Percentiles rank a stretch among this genome's conserved stretches.
These are phyloP conservation scores for Rutidosis leptorrhynchoides DNA, from an alignment of 129 eudicot genomes.

Conservation along the genomic window DNA sequence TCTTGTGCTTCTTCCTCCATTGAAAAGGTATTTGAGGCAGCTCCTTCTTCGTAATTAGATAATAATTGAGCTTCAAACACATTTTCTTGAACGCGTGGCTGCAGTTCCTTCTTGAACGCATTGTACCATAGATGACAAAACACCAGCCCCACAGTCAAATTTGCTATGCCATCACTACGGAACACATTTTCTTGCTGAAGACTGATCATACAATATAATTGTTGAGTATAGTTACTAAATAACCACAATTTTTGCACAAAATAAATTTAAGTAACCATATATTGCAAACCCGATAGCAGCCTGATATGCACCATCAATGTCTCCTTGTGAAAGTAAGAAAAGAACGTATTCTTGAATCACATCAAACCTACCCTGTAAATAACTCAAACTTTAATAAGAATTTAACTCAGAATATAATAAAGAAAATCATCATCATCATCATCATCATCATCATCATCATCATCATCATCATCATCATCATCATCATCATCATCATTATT, in stretches of 20 bases:
- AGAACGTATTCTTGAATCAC: constrained; percentile 54
- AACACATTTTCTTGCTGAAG: constrained; percentile 54
- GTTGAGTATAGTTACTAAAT: too few species aligned
- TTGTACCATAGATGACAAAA: constrained; percentile 67
- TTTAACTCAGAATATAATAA: constrained; percentile 3
- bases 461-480: too few species aligned
- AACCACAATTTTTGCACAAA: background rate
- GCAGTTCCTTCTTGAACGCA: constrained; percentile 39
- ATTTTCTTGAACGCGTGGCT: constrained; percentile 28
- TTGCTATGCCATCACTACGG: constrained; percentile 45
- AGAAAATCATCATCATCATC: too few species aligned
- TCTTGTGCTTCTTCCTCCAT: constrained; percentile 41
- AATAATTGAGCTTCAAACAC: constrained; percentile 29
- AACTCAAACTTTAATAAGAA: constrained; percentile 21
- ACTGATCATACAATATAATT: constrained; percentile 34
- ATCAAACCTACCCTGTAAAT: constrained; percentile 61
- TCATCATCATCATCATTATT: too few species aligned
- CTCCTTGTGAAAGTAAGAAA: constrained; percentile 48
- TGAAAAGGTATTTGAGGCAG: constrained; percentile 13
- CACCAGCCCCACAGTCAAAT: constrained; percentile 64
- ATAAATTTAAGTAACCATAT: background rate
- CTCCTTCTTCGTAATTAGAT: background rate
- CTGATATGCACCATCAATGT: constrained; percentile 39
- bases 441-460: too few species aligned
- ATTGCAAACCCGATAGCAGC: constrained; percentile 49